A percentile compares a stretch with the other conserved stretches of the same genome.
Conservation (phyloP, 352 stramenopile genomes). For the Phytophthora constricta region DNA sequence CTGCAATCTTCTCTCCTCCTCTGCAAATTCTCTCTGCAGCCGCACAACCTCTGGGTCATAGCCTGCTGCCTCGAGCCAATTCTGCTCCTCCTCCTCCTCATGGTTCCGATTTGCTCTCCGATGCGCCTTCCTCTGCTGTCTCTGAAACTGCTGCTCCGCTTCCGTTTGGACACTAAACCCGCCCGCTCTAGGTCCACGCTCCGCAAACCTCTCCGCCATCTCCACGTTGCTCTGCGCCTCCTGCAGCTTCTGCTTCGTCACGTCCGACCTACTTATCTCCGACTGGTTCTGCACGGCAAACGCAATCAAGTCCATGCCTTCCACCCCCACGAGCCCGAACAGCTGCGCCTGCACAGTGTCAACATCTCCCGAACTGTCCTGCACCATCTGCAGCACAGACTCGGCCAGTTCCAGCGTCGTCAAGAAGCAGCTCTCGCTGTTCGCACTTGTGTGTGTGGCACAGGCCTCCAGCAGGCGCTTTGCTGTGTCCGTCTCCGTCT, state of each 20-base stretch:
- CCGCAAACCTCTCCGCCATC: constrained; percentile 31
- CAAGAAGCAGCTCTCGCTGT: constrained; percentile 58
- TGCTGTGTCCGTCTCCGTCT: constrained; percentile 9
- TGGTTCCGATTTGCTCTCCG: constrained; percentile 55
- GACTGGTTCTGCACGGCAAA: constrained; percentile 70
- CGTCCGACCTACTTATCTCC: constrained; percentile 27
- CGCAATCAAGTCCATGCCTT: constrained; percentile 87
- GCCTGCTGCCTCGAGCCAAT: constrained; percentile 79
- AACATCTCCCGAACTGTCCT: constrained; percentile 53
- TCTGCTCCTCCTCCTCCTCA: constrained; percentile 47
- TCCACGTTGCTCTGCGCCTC: constrained; percentile 55
- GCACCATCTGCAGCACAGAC: constrained; percentile 69
- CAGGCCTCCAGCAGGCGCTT: constrained; percentile 58
- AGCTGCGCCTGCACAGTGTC: constrained; percentile 77
- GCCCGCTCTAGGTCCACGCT: constrained; percentile 17
- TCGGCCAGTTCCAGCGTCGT: constrained; percentile 71
- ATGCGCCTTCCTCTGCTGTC: constrained; percentile 60
- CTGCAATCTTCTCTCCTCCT: constrained; percentile 65
- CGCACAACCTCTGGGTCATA: constrained; percentile 84
- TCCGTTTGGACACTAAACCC: constrained; percentile 78
- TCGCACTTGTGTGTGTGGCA: constrained; percentile 37
- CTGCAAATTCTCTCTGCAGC: constrained; percentile 72
- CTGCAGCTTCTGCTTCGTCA: constrained; percentile 50
- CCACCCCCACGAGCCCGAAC: constrained; percentile 85
- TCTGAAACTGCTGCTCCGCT: constrained; percentile 58